Conservation (phyloP, 768 basidiomycete genomes). For the Termitomyces sp. region DNA sequence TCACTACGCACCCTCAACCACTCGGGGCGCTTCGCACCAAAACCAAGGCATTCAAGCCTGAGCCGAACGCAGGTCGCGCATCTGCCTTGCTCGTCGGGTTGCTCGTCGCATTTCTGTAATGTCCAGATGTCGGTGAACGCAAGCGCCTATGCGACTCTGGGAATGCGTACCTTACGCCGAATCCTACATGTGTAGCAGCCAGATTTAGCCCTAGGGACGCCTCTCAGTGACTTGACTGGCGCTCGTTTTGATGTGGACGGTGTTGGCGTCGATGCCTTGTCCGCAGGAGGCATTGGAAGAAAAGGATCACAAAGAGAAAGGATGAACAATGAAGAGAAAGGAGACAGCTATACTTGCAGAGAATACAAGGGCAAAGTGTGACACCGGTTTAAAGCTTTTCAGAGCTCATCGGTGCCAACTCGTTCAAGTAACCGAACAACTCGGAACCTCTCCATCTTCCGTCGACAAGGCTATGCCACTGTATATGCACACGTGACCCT, state of each 20-base stretch:
- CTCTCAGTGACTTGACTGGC: background rate
- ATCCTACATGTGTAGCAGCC: conserved; percentile 89
- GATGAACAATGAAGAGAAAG: too few species aligned
- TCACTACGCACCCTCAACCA: conserved; percentile 68
- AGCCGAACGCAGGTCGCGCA: conserved; percentile 80
- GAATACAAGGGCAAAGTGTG: background rate
- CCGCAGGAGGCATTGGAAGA: conserved; percentile 1
- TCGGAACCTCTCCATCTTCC: background rate
- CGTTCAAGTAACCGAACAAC: background rate
- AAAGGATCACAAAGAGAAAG: too few species aligned
- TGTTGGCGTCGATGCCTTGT: background rate
- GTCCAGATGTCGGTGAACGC: conserved; percentile 11
- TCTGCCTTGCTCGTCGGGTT: conserved; percentile 52
- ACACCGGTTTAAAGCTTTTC: background rate
- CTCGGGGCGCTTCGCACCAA: conserved; percentile 81
- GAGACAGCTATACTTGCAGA: too few species aligned
- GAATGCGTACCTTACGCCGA: conserved; percentile 62
- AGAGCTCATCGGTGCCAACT: conserved; percentile 5
- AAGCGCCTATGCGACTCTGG: background rate
- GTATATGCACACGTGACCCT: background rate
- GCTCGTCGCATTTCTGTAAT: conserved; percentile 81
- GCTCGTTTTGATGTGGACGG: background rate
- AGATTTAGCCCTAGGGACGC: conserved; percentile 62
- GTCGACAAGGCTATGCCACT: conserved; percentile 1
- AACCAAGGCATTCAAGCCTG: conserved; percentile 78